Base-by-base conservation (phyloP, 352 stramenopile genomes). In the Phytophthora cajani region DNA sequence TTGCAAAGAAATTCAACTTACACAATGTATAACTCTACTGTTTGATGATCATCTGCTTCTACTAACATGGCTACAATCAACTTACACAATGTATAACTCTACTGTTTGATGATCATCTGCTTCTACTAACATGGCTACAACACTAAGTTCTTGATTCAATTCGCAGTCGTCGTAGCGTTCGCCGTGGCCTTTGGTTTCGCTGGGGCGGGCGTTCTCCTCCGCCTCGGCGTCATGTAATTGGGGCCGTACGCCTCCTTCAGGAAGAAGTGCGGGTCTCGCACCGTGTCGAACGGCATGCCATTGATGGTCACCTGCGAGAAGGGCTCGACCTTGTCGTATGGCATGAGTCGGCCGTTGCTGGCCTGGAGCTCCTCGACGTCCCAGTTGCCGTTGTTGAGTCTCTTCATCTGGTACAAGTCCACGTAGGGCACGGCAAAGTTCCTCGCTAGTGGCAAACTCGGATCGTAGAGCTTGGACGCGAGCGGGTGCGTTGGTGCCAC, bases 401-500 rank as follows among this genome's bases (percentile, higher is more conserved):
- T 60, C 33, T 63, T 49, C 12, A 71, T 67, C n/a, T 36, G n/a
- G 62, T 85, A 85, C 40, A 85, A 27, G 38, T 83, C 78, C 14
- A 82, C 62, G 62, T 85, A 85, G 7, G 78, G 75, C 30, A 74
- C 67, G 3, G 38, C 23, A 47, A 69, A 64, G 33, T 59, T 53
- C 27, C 42, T 58, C 0, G 38, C 55, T 21, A 72, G 21, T 16
- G 68, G 46, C 19, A 64, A 8, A 16, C 42, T 66, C 3, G 63
- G 44, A 53, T 83, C 59, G 52, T 82, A 85, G n/a, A 85, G 58
- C 10, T 64, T 58, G 33, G 58, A 17, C 27, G 78, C 75, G 21
- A 85, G 63, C 6, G 78, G 75, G 44, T 85, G 78, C 3, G 70
- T 83, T 6, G 78, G 78, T 10, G 75, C 76, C 21, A 83, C 69